Evolutionary conservation across 768 basidiomycete genomes (phyloP).

Genomic region (Kwoniella sp.): DNA sequence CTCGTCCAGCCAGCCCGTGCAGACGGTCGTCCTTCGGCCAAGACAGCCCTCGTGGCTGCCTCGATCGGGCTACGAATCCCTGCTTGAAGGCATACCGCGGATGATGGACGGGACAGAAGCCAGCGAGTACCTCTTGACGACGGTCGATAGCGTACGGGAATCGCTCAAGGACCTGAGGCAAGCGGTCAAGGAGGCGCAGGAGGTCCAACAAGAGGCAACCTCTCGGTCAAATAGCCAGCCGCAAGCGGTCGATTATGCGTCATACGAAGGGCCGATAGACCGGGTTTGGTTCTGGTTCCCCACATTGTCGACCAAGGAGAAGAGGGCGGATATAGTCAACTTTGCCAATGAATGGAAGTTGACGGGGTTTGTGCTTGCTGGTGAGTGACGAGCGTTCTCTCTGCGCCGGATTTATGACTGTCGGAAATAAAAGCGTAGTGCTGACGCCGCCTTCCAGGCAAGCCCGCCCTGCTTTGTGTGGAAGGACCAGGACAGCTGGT

Average conservation of each 20-base stretch:
- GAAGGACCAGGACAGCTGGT: conserved; percentile 46
- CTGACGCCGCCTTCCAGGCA: conserved; percentile 36
- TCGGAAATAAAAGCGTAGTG: neutral
- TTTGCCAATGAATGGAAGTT: conserved; percentile 44
- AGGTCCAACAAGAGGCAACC: neutral
- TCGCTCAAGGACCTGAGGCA: neutral
- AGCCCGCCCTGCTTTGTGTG: conserved; percentile 51
- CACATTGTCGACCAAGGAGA: conserved; percentile 46
- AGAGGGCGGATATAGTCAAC: conserved; percentile 50
- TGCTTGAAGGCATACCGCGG: conserved; percentile 2
- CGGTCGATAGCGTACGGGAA: conserved; percentile 23
- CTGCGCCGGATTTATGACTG: neutral
- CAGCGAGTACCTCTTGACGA: conserved; percentile 24
- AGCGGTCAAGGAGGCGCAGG: neutral
- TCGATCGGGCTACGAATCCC: conserved; percentile 5
- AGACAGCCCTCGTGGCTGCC: conserved; percentile 27
- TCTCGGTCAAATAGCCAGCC: neutral
- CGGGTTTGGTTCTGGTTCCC: conserved; percentile 52
- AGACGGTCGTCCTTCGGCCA: neutral
- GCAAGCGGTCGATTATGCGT: neutral
- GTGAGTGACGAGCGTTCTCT: conserved; percentile 57
- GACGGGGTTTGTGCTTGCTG: conserved; percentile 55
- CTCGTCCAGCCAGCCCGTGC: neutral
- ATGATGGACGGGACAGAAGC: neutral
- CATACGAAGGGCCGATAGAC: conserved; percentile 11